A percentile compares a stretch with the other conserved stretches of the same genome.
These are phyloP conservation scores for Musa schizocarpa DNA, from an alignment of 176 grass and related monocot genomes.

Conservation along the genomic window DNA sequence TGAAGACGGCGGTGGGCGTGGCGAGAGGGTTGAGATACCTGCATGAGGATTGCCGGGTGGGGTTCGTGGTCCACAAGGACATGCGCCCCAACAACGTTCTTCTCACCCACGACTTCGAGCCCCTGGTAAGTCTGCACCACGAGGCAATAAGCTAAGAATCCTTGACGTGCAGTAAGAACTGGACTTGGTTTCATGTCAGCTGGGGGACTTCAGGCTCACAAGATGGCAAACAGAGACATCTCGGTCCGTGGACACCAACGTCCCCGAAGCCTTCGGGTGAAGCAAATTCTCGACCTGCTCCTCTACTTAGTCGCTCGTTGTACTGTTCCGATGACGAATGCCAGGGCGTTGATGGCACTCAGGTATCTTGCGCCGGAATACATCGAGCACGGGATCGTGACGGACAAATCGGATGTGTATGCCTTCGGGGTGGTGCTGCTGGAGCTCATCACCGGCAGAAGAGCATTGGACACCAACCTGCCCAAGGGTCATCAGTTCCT, in stretches of 20 bases:
- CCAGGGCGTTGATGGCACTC: not conserved
- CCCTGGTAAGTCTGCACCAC: constrained; percentile 6
- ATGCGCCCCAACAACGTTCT: constrained; percentile 26
- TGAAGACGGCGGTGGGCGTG: constrained; percentile 17
- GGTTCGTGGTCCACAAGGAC: constrained; percentile 27
- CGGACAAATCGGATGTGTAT: constrained; percentile 25
- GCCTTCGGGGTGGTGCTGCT: constrained; percentile 21
- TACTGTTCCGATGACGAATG: not conserved
- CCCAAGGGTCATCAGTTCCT: constrained; percentile 23
- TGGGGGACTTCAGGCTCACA: constrained; percentile 22
- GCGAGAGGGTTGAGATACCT: constrained; percentile 22
- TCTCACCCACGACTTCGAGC: constrained; percentile 23
- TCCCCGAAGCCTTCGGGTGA: constrained; percentile 20
- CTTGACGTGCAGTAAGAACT: not conserved
- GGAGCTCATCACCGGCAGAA: constrained; percentile 20
- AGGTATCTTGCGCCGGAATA: constrained; percentile 25
- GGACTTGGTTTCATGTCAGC: not conserved
- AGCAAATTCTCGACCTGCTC: too few species aligned
- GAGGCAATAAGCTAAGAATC: too few species aligned
- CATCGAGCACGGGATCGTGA: constrained; percentile 16
- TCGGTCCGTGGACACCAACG: not conserved
- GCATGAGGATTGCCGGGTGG: constrained; percentile 24
- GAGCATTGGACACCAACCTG: constrained; percentile 15
- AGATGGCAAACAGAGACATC: constrained; percentile 21
- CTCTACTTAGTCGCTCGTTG: not conserved